Evolutionary conservation across 83 land plant genomes (phyloP), one percentile per base, ranked within the genome.

Genomic region (Thuja plicata): DNA sequence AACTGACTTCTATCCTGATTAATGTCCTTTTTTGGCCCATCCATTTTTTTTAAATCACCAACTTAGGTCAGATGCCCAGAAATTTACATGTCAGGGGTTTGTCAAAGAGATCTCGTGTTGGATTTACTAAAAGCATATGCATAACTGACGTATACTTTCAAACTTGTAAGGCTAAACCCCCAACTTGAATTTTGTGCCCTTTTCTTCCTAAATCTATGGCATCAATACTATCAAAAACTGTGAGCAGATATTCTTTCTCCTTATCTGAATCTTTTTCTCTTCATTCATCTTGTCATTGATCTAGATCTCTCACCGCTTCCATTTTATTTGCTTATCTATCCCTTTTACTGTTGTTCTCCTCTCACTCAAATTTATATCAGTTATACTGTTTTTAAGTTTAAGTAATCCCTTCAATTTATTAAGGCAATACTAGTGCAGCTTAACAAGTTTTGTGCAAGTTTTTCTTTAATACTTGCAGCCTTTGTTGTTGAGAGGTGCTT

Each of bases 401-500:
- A 38, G 40, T 57, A 21, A 35, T 6, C 1, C 16, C 38, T 21
- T 40, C 83, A 27, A 24, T 38, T 41, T 80, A 21, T 21, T 41
- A 80, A 38, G 84, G 77, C 41, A 41, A 80, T 80, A 41, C n/a
- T 8, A 8, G 38, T 80, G 70, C 70, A 8, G 0, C n/a, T 41
- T 80, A 19, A 37, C 24, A 21, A 41, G 48, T 35, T 46, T 80
- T 7, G 17, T 80, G 84, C 43, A 80, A 41, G 19, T 80, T 38
- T 80, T n/a, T 38, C 46, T 5, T 80, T 80, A 38, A 80, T 80
- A 45, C 7, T 38, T 17, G 27, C 16, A 21, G 2, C 17, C 15
- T 80, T 80, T 80, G n/a, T 38, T 80, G 84, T 80, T 80, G 80
- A 24, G 21, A 79, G 82, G n/a, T 38, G 27, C 30, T 81, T 40